These are phyloP conservation scores for Colletotrichum acutatum DNA, from an alignment of 2,329 filamentous ascomycete species.

Conservation along the genomic window DNA sequence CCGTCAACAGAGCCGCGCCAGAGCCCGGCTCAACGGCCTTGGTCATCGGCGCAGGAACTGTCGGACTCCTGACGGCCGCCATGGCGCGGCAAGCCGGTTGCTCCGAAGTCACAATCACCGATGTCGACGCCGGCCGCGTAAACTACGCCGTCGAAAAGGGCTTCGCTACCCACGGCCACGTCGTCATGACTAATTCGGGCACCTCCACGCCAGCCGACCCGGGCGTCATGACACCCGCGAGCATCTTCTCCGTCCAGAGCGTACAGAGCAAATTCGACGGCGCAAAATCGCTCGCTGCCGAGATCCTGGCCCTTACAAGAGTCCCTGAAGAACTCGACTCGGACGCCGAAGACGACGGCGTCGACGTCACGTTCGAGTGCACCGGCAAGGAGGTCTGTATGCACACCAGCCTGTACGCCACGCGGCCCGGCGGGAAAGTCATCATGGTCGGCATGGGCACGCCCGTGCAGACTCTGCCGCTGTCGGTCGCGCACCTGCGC, in stretches of 20 bases:
- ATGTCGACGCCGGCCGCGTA: slow-evolving; percentile 69
- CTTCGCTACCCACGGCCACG: slow-evolving; percentile 69
- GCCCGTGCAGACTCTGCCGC: slow-evolving; percentile 78
- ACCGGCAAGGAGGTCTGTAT: slow-evolving; percentile 81
- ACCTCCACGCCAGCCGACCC: slow-evolving; percentile 57
- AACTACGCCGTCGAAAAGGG: slow-evolving; percentile 68
- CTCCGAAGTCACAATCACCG: slow-evolving; percentile 67
- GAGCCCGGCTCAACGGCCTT: slow-evolving; percentile 66
- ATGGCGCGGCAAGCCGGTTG: slow-evolving; percentile 72
- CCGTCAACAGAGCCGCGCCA: slow-evolving; percentile 65
- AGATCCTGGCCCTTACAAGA: slow-evolving; percentile 58
- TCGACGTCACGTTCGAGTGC: slow-evolving; percentile 80
- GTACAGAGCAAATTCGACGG: slow-evolving; percentile 62
- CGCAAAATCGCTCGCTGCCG: slow-evolving; percentile 60
- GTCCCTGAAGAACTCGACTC: slow-evolving; percentile 42
- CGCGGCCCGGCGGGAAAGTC: slow-evolving; percentile 75
- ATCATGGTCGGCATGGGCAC: slow-evolving; percentile 85
- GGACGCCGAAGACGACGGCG: slow-evolving; percentile 68
- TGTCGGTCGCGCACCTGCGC: slow-evolving; percentile 77
- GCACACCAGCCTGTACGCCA: slow-evolving; percentile 79
- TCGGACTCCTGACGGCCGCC: slow-evolving; percentile 71
- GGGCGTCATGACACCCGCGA: slow-evolving; percentile 56
- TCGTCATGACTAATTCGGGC: slow-evolving; percentile 58
- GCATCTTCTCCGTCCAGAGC: slow-evolving; percentile 56
- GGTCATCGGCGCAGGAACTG: slow-evolving; percentile 73